Percentiles rank a stretch among this genome's conserved stretches.
These are phyloP conservation scores for Phyllosticta citribraziliensis DNA, from an alignment of 2,329 filamentous ascomycete genomes.

Conservation along the genomic window DNA sequence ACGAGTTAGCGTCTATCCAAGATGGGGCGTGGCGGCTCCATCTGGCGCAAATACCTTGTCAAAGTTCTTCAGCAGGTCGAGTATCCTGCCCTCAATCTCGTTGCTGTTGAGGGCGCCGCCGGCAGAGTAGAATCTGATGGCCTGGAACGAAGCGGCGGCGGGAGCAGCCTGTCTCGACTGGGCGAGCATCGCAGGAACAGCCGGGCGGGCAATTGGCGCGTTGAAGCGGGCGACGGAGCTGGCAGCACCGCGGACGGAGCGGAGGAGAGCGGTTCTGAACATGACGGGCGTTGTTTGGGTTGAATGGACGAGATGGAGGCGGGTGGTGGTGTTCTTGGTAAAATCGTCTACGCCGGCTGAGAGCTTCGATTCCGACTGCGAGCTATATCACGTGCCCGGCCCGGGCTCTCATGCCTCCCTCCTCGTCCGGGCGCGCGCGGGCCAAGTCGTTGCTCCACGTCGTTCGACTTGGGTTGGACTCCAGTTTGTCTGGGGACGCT, in stretches of 20 bases:
- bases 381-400: conserved; percentile 6
- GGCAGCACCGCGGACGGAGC: conserved; percentile 52
- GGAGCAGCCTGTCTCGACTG: conserved; percentile 52
- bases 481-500: not conserved
- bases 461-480: not conserved
- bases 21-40: not conserved
- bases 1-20: conserved; percentile 18
- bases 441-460: not conserved
- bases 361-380: conserved; percentile 6
- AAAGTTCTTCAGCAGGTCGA: conserved; percentile 88
- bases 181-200: conserved; percentile 51
- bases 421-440: not conserved
- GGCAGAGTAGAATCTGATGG: conserved; percentile 78
- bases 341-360: conserved; percentile 9
- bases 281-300: conserved; percentile 44
- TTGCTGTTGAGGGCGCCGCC: conserved; percentile 66
- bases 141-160: conserved; percentile 51
- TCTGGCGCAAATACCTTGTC: conserved; percentile 63
- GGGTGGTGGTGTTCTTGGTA: conserved; percentile 11
- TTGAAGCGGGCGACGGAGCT: conserved; percentile 33
- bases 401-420: not conserved
- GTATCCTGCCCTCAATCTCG: conserved; percentile 85
- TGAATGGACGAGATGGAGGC: conserved; percentile 17
- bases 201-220: conserved; percentile 48
- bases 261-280: conserved; percentile 82